Base-by-base conservation (phyloP, 192 early-diverging fungal species). In the Coemansia sp. region DNA sequence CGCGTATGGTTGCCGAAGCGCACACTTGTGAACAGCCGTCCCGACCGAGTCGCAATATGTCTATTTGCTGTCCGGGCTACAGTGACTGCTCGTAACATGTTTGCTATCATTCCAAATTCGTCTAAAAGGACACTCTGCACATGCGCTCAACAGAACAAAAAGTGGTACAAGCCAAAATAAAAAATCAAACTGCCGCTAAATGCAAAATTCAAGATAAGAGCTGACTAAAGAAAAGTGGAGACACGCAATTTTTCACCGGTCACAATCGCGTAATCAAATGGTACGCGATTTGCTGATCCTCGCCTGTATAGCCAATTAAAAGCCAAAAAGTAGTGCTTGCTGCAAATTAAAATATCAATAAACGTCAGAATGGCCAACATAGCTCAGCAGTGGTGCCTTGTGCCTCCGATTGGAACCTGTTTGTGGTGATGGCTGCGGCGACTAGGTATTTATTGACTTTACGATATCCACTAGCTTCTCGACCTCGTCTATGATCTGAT, bases 381-480 rank as follows among this genome's bases (percentile, higher is more conserved):
- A 35, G 32, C 32, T 7, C 32, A 35, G 32, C 32, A 9, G 32
- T 35, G 32, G 32, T 35, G 32, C 32, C 32, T 35, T 35, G 9
- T 35, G 32, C 32, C 32, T 9, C 32, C 32, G 9, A 35, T 35
- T 35, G 32, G 8, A 35, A 9, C 32, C 32, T 35, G 32, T 35
- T 35, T 35, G 32, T 35, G 32, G 48, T 9, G 19, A 18, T 19
- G 8, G 48, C 48, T n/a, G 6, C 8, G 48, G 13, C 6, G 19
- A 20, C 8, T 49, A 49, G 16, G 60, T 59, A 52, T 12, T 67
- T 13, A 80, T 67, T 19, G 73, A 68, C 51, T 73, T 66, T 64
- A 74, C 72, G 59, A 81, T 74, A 14, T 74, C 62, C 20, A 81
- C 62, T 1, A 81, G 72, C 35, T 68, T 68, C 45, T 71, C 59